Percentiles rank a stretch among this genome's conserved stretches.
These are phyloP conservation scores for Nothophoma quercina DNA, from an alignment of 2,329 filamentous ascomycete genomes.

Conservation along the genomic window DNA sequence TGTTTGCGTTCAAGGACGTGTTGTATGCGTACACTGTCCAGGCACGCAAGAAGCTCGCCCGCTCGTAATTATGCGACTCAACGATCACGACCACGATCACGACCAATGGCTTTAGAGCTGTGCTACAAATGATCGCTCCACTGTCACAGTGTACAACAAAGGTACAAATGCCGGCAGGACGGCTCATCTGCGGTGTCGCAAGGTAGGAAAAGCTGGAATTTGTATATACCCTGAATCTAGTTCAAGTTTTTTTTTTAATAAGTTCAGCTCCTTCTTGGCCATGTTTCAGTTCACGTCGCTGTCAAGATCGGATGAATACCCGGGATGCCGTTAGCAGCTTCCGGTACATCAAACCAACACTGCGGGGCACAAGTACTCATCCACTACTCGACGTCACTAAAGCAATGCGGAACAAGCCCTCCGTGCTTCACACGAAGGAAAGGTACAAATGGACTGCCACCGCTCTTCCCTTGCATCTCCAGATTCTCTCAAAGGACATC, in stretches of 20 bases:
- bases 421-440: background rate
- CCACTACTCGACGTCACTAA: slow-evolving; percentile 6
- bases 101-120: too few relatives aligned
- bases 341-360: background rate
- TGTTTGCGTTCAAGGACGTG: slow-evolving; percentile 98
- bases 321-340: slow-evolving; percentile 17
- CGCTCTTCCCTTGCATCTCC: background rate
- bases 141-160: background rate
- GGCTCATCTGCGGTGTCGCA: slow-evolving; percentile 46
- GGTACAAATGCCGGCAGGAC: background rate
- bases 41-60: slow-evolving; percentile 60
- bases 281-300: background rate
- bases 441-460: background rate
- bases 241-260: slow-evolving; percentile 54
- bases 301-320: slow-evolving; percentile 9
- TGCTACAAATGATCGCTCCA: too few relatives aligned
- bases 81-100: too few relatives aligned
- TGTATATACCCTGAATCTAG: slow-evolving; percentile 60
- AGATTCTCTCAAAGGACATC: background rate
- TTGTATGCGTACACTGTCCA: slow-evolving; percentile 83
- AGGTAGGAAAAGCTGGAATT: slow-evolving; percentile 11
- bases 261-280: background rate
- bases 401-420: slow-evolving; percentile 5
- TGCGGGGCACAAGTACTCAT: slow-evolving; percentile 5
- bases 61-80: slow-evolving; percentile 46